These are phyloP conservation scores for Magnusiomyces paraingens DNA, from an alignment of 1,139 yeast genomes.

Conservation along the genomic window DNA sequence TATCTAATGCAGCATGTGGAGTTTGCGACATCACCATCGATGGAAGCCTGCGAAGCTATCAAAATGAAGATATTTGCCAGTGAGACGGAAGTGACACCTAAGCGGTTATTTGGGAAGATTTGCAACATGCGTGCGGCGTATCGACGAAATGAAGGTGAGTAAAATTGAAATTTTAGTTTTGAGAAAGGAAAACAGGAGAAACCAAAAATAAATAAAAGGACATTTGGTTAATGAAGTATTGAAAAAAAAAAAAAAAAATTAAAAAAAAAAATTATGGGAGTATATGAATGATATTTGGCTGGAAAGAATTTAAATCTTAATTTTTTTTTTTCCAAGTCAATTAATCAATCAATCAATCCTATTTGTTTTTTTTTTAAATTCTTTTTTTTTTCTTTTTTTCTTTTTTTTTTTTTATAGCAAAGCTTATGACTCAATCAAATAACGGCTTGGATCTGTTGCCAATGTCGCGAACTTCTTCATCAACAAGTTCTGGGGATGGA, in stretches of 20 bases:
- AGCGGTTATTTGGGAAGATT: conserved; percentile 15
- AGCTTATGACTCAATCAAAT: too few species aligned
- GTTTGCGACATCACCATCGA: conserved; percentile 15
- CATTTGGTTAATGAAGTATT: background rate
- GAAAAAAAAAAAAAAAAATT: background rate
- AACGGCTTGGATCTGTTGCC: too few species aligned
- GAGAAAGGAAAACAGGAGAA: background rate
- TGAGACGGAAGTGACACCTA: conserved; percentile 17
- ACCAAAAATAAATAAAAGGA: background rate
- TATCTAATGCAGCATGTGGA: conserved; percentile 15
- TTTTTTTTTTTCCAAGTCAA: too few species aligned
- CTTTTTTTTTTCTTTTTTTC: background rate
- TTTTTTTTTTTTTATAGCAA: background rate
- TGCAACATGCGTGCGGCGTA: conserved; percentile 17
- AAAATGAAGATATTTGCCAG: conserved; percentile 14
- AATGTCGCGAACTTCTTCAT: background rate
- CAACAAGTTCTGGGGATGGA: too few species aligned
- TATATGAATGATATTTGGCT: too few species aligned
- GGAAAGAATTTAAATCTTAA: too few species aligned
- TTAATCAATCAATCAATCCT: too few species aligned
- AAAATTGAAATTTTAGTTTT: background rate
- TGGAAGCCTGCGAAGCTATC: conserved; percentile 12
- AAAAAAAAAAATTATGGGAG: background rate
- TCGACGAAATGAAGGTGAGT: conserved; percentile 6
- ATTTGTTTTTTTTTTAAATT: too few species aligned